Base-by-base conservation (phyloP, 805 yeast genomes). In the Lipomyces sp. region DNA sequence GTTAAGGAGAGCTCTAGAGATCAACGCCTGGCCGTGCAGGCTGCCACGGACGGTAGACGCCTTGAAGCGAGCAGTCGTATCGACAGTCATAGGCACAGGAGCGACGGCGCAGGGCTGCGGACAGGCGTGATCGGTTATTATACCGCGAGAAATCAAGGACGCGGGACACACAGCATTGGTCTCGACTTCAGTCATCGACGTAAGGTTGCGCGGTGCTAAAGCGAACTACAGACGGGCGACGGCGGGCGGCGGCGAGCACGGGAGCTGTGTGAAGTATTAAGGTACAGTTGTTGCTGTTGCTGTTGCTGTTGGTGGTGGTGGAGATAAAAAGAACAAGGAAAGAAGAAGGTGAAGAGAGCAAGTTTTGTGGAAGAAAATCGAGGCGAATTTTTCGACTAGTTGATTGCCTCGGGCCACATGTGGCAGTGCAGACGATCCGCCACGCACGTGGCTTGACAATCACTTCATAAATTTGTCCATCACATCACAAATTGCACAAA, bases 161-260 rank as follows among this genome's bases (percentile, higher is more conserved):
- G 67, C 61, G 70, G 70, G 60, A 67, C 70, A 60, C 68, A 67
- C 62, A 67, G 70, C 70, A 67, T 67, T 67, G 58, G 67, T 61
- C 67, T 67, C 70, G 70, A 67, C 70, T 64, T 67, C 70, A 37
- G 70, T 67, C 70, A 67, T 67, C 70, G 68, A 66, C 69, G 61
- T 62, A 45, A 59, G 56, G 42, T 15, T 35, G 33, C 48, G 51
- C 59, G 54, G 34, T 32, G 54, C 54, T 18, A n/a, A 51, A 51
- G 54, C 34, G n/a, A 51, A 51, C 30, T 51, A 15, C 30, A 29
- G 32, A 51, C 48, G 48, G 48, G 48, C 24, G 54, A 29, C 34
- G 34, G 34, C 15, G 13, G 1, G 24, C 24, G 24, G 24, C 1
- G 34, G 32, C 34, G 34, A 51, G 54, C n/a, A 34, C n/a, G 15